phyloP scores from a whole-genome alignment of 179 eudicot species.

The Camellia oleifera region DNA sequence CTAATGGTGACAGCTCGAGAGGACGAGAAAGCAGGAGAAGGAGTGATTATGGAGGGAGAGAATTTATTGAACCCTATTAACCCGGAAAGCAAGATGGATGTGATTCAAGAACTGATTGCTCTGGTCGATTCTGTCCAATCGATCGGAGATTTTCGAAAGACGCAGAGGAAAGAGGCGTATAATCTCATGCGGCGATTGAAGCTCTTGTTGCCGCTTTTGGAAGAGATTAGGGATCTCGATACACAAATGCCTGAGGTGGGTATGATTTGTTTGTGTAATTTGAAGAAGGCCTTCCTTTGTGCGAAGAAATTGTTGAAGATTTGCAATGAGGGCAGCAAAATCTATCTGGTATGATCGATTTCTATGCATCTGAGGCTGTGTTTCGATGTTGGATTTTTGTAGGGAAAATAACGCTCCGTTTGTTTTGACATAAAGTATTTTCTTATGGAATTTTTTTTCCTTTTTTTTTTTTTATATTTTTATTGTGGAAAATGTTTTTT shows the following conservation, averaged over 20 bases:
- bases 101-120: slow-evolving; percentile 48
- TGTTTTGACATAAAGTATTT: no score
- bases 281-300: slow-evolving; percentile 45
- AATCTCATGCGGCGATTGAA: slow-evolving; percentile 52
- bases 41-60: not conserved
- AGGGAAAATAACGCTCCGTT: no score
- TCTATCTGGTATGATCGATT: slow-evolving; percentile 48
- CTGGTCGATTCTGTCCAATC: slow-evolving; percentile 43
- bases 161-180: slow-evolving; percentile 61
- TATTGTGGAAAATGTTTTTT: no score
- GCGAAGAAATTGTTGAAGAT: slow-evolving; percentile 59
- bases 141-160: slow-evolving; percentile 52
- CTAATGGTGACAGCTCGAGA: not conserved
- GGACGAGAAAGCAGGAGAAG: not conserved
- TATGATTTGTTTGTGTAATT: slow-evolving; percentile 31
- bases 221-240: slow-evolving; percentile 59
- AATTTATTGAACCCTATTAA: not conserved
- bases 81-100: slow-evolving; percentile 18
- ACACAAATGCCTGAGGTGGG: slow-evolving; percentile 28
- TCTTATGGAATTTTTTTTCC: no score
- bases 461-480: no score
- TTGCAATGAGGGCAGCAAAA: slow-evolving; percentile 72
- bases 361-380: not conserved
- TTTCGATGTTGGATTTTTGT: no score
- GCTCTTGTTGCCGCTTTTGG: slow-evolving; percentile 55